phyloP scores from a whole-genome alignment of 257 asterid genomes.

The Marsdenia floribunda region DNA sequence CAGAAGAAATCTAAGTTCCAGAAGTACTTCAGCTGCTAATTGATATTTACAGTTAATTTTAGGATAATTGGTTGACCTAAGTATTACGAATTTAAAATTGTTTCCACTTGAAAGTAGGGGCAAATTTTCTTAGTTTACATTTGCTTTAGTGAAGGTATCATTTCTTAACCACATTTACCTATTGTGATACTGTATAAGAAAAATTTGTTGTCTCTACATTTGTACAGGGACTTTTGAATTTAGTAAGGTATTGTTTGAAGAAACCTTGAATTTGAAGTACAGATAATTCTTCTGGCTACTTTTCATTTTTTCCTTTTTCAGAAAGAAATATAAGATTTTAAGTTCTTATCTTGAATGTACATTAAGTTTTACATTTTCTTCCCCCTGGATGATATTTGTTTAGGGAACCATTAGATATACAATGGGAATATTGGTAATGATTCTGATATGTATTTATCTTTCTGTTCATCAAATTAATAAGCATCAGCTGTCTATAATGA shows the following conservation, averaged over 20 bases:
- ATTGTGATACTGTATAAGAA: neutral
- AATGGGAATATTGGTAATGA: neutral
- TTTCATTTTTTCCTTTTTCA: neutral
- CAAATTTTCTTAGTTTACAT: neutral
- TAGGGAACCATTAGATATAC: neutral
- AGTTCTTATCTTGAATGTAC: neutral
- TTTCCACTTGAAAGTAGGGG: neutral
- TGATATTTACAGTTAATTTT: neutral
- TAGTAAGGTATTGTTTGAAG: neutral
- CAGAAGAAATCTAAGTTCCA: neutral
- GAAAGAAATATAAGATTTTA: too few relatives aligned
- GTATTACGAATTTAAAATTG: neutral
- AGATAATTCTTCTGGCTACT: neutral
- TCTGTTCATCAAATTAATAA: neutral
- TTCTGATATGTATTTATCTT: neutral
- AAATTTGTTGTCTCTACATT: neutral
- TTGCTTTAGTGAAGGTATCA: neutral
- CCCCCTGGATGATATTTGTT: neutral
- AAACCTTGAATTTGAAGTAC: neutral
- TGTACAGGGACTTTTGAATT: neutral
- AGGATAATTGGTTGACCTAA: neutral
- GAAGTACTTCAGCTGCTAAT: neutral
- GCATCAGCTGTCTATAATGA: neutral
- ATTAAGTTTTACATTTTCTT: conserved; percentile 3
- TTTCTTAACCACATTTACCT: neutral